Percentiles rank a stretch among this genome's conserved stretches.
Conservation (phyloP, 768 basidiomycete species). For the Chlorophyllum brunneum region DNA sequence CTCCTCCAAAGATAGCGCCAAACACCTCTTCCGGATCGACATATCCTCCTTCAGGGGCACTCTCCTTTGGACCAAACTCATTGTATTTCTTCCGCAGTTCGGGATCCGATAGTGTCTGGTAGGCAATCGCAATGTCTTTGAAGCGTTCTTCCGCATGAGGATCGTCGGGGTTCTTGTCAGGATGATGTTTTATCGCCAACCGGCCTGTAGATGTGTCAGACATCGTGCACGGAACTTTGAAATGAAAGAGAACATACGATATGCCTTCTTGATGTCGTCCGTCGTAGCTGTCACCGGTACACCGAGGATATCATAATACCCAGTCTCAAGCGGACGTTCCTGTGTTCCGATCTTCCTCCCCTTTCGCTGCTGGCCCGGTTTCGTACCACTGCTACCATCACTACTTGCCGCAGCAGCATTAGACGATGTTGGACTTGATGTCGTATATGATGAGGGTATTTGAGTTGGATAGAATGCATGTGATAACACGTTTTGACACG, state of each 20-base stretch:
- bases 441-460: constrained; percentile 28
- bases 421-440: constrained; percentile 7
- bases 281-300: constrained; percentile 69
- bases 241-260: constrained; percentile 47
- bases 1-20: constrained; percentile 86
- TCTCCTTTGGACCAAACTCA: constrained; percentile 85
- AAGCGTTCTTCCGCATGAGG: constrained; percentile 84
- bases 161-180: constrained; percentile 90
- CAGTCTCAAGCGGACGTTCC: constrained; percentile 82
- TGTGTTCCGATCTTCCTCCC: constrained; percentile 85
- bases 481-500: constrained; percentile 54
- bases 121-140: constrained; percentile 88
- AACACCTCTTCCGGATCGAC: constrained; percentile 85
- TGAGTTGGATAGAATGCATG: constrained; percentile 71
- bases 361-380: constrained; percentile 33
- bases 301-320: constrained; percentile 86
- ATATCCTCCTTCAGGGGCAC: constrained; percentile 77
- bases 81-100: constrained; percentile 81
- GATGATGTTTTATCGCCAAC: constrained; percentile 87
- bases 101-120: constrained; percentile 81
- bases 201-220: constrained; percentile 43
- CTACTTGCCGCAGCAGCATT: not conserved
- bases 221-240: not conserved
- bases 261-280: constrained; percentile 90
- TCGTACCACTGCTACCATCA: constrained; percentile 14